Evolutionary conservation across 116 monocot genomes (phyloP).

Genomic region (Trichopus zeylanicus): DNA sequence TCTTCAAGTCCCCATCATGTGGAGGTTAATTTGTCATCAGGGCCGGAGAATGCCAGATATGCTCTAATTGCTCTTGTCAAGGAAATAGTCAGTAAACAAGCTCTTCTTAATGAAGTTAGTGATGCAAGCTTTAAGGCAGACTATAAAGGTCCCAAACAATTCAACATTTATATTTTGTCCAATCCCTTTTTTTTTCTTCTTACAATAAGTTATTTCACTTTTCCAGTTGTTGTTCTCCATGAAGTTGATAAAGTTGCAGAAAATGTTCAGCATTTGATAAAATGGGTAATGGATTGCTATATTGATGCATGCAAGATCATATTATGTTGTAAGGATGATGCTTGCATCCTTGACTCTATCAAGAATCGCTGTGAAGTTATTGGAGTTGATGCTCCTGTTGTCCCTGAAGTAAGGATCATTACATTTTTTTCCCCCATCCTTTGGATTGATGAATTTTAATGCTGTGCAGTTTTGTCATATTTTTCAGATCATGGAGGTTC

Average conservation of each 20-base stretch:
- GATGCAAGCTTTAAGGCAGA: slow-evolving; percentile 25
- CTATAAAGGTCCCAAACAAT: slow-evolving; percentile 23
- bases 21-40: slow-evolving; percentile 28
- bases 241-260: slow-evolving; percentile 30
- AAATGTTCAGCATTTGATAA: slow-evolving; percentile 33
- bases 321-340: slow-evolving; percentile 35
- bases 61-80: slow-evolving; percentile 31
- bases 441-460: not conserved
- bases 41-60: slow-evolving; percentile 25
- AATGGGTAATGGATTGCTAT: slow-evolving; percentile 42
- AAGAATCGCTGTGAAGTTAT: slow-evolving; percentile 33
- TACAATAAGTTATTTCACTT: slow-evolving; percentile 1
- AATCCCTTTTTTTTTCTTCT: not conserved
- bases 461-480: not conserved
- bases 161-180: not conserved
- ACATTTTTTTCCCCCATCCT: not conserved
- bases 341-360: slow-evolving; percentile 22
- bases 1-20: slow-evolving; percentile 36
- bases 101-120: slow-evolving; percentile 15
- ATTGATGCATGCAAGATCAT: slow-evolving; percentile 28
- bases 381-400: slow-evolving; percentile 15
- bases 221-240: slow-evolving; percentile 33
- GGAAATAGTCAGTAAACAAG: slow-evolving; percentile 14
- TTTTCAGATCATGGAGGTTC: slow-evolving; percentile 23
- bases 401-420: slow-evolving; percentile 20